A percentile compares a stretch with the other conserved stretches of the same genome.
phyloP scores from a whole-genome alignment of 2,329 filamentous ascomycete species.

The Pseudofabraea citricarpa region DNA sequence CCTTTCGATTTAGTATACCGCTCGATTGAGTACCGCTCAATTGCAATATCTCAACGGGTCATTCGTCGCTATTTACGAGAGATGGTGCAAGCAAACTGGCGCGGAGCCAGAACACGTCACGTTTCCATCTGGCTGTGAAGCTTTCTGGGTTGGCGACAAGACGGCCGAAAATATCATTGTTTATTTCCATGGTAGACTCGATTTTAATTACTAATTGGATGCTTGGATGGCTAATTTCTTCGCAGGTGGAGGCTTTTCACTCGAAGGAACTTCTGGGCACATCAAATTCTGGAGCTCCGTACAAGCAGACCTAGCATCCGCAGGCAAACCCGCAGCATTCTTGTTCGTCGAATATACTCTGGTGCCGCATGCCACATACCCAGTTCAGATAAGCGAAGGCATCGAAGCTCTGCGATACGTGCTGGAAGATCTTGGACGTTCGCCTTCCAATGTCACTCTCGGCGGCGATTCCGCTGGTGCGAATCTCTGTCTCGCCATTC shows the following conservation, averaged over 20 bases:
- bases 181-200: neutral
- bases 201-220: neutral
- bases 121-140: neutral
- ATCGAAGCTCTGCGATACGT: neutral
- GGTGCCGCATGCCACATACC: neutral
- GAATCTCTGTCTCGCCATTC: constrained; percentile 1
- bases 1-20: neutral
- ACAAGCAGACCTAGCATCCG: neutral
- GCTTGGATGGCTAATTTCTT: neutral
- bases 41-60: neutral
- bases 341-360: neutral
- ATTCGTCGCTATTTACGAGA: neutral
- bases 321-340: neutral
- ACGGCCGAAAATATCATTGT: neutral
- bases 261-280: neutral
- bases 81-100: neutral
- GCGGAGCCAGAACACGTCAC: neutral
- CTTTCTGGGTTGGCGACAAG: constrained; percentile 1
- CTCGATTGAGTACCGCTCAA: neutral
- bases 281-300: neutral
- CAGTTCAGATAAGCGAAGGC: neutral
- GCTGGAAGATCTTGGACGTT: neutral
- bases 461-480: neutral
- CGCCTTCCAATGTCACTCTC: neutral
- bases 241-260: neutral